Percentiles rank a stretch among this genome's conserved stretches.
These are phyloP conservation scores for Rauvolfia tetraphylla DNA, from an alignment of 257 asterid species.

Conservation along the genomic window DNA sequence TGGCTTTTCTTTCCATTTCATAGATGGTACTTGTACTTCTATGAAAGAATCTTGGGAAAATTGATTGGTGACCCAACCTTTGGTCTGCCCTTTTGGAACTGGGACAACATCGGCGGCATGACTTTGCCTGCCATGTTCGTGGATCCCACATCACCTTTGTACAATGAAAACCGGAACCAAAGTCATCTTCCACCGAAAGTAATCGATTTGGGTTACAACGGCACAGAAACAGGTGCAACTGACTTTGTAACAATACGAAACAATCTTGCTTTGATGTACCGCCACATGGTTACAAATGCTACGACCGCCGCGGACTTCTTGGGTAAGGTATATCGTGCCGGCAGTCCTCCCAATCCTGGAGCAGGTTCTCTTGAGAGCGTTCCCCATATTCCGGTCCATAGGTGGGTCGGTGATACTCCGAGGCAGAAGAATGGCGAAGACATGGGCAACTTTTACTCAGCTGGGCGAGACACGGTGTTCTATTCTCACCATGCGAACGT, in stretches of 20 bases:
- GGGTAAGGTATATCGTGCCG: slow-evolving; percentile 13
- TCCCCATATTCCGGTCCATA: slow-evolving; percentile 24
- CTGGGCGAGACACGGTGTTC: slow-evolving; percentile 42
- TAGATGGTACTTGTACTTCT: slow-evolving; percentile 32
- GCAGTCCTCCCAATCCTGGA: slow-evolving; percentile 10
- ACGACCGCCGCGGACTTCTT: background rate
- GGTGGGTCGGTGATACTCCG: slow-evolving; percentile 19
- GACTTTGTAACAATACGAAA: background rate
- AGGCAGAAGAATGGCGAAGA: slow-evolving; percentile 15
- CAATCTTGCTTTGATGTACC: slow-evolving; percentile 21
- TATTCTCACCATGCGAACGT: slow-evolving; percentile 61
- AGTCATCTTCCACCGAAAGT: slow-evolving; percentile 5
- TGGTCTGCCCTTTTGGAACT: slow-evolving; percentile 25
- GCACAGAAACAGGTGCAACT: background rate
- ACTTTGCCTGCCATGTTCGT: slow-evolving; percentile 16
- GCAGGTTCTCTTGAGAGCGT: slow-evolving; percentile 18
- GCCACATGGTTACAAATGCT: slow-evolving; percentile 20
- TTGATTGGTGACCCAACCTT: slow-evolving; percentile 24
- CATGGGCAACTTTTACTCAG: slow-evolving; percentile 19
- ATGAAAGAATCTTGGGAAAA: slow-evolving; percentile 29
- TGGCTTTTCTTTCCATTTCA: slow-evolving; percentile 38
- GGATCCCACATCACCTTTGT: slow-evolving; percentile 2
- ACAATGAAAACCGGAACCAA: slow-evolving; percentile 18
- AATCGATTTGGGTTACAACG: slow-evolving; percentile 12
- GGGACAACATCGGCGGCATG: slow-evolving; percentile 31